A percentile compares a stretch with the other conserved stretches of the same genome.
phyloP scores from a whole-genome alignment of 371 early-diverging fungal species.

The Lichtheimia hyalospora region DNA sequence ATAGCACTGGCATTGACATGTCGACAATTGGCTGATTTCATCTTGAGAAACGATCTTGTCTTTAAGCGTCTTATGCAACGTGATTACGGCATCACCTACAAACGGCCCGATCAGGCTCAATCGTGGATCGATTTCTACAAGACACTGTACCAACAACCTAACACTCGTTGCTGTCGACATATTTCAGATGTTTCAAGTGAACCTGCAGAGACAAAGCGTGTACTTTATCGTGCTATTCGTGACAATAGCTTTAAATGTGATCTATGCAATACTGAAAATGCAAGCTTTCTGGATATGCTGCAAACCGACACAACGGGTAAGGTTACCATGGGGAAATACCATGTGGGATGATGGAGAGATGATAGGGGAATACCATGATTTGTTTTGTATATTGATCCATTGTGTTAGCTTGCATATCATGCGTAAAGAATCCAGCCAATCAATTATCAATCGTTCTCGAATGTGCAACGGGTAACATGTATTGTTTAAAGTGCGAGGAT shows the following conservation, averaged over 20 bases:
- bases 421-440: conserved; percentile 14
- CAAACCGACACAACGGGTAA: conserved; percentile 18
- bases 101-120: conserved; percentile 17
- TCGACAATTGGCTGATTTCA: conserved; percentile 20
- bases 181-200: conserved; percentile 14
- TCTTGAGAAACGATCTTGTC: conserved; percentile 23
- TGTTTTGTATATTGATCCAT: neutral
- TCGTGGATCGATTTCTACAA: conserved; percentile 28
- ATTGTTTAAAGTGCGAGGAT: conserved; percentile 18
- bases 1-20: conserved; percentile 24
- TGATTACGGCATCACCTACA: conserved; percentile 33
- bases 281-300: conserved; percentile 25
- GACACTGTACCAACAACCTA: conserved; percentile 1
- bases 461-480: conserved; percentile 19
- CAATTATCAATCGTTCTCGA: conserved; percentile 24
- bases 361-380: neutral
- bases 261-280: conserved; percentile 22
- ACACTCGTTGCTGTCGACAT: conserved; percentile 13
- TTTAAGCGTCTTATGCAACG: conserved; percentile 31
- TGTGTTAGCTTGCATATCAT: conserved; percentile 4
- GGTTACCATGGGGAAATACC: too few relatives aligned
- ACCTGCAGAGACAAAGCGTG: conserved; percentile 25
- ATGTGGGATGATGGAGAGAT: neutral
- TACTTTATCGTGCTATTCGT: conserved; percentile 18
- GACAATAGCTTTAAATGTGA: conserved; percentile 20